These are phyloP conservation scores for Colletotrichum tabaci DNA, from an alignment of 2,329 filamentous ascomycete species.

Conservation along the genomic window DNA sequence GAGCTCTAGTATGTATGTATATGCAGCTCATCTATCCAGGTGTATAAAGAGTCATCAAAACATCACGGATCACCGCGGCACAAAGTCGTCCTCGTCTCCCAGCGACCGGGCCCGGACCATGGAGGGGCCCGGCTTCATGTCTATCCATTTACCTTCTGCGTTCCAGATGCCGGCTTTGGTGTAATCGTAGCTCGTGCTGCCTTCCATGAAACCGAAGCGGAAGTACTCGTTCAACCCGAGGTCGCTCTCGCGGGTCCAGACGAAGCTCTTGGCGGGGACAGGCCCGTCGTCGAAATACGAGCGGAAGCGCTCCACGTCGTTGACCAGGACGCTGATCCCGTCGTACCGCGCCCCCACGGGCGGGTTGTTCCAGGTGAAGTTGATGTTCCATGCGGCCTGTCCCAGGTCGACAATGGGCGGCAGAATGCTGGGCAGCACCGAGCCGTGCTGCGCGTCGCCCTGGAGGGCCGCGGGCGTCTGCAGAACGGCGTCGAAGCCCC, in stretches of 20 bases:
- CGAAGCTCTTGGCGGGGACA: constrained; percentile 62
- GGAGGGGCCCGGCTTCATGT: constrained; percentile 76
- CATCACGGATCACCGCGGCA: constrained; percentile 42
- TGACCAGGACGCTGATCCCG: constrained; percentile 85
- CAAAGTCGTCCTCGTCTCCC: constrained; percentile 44
- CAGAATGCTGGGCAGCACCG: constrained; percentile 70
- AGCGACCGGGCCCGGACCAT: constrained; percentile 52
- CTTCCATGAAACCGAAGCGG: constrained; percentile 81
- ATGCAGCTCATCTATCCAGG: not conserved
- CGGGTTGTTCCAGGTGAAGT: constrained; percentile 68
- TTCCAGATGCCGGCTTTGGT: constrained; percentile 83
- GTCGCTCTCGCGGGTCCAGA: constrained; percentile 69
- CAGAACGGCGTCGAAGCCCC: constrained; percentile 92
- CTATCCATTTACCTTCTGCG: constrained; percentile 73
- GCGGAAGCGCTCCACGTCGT: constrained; percentile 87
- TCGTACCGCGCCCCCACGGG: constrained; percentile 70
- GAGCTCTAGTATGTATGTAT: not conserved
- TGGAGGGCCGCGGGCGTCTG: constrained; percentile 84
- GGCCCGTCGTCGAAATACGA: constrained; percentile 75
- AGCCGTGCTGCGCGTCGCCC: constrained; percentile 76
- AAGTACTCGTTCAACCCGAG: constrained; percentile 78
- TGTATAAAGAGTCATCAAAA: constrained; percentile 1
- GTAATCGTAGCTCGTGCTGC: constrained; percentile 77
- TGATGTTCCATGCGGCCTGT: constrained; percentile 73
- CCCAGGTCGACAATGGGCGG: constrained; percentile 63